phyloP scores from a whole-genome alignment of 2,329 filamentous ascomycete genomes.

The Fusarium ambrosium region DNA sequence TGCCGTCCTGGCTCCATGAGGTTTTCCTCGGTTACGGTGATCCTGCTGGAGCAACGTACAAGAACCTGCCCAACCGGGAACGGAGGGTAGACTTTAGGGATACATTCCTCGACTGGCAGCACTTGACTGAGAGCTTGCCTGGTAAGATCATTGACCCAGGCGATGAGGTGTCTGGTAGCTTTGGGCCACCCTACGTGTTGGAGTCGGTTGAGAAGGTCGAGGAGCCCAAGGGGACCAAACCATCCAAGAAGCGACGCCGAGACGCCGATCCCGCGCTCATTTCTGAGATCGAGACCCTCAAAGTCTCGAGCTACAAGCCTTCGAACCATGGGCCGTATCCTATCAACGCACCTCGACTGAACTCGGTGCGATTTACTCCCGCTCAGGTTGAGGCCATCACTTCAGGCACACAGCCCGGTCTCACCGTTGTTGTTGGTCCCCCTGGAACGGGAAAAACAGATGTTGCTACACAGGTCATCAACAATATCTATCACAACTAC shows the following conservation, averaged over 20 bases:
- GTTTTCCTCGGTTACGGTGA: constrained; percentile 98
- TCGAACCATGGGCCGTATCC: constrained; percentile 92
- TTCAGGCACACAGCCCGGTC: constrained; percentile 92
- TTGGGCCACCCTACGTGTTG: constrained; percentile 89
- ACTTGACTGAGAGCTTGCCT: constrained; percentile 90
- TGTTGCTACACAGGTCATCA: constrained; percentile 98
- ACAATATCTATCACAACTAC: constrained; percentile 99
- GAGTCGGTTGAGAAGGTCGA: constrained; percentile 71
- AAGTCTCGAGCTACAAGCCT: constrained; percentile 91
- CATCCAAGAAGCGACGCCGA: constrained; percentile 88
- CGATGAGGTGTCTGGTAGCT: constrained; percentile 77
- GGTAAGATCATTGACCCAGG: constrained; percentile 87
- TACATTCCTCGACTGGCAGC: constrained; percentile 96
- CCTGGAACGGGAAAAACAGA: constrained; percentile 99
- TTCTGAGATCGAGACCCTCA: constrained; percentile 75
- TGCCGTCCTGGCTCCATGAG: constrained; percentile 94
- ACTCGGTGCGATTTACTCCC: constrained; percentile 88
- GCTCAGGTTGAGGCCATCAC: constrained; percentile 93
- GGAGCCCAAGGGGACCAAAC: constrained; percentile 66
- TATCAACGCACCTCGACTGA: constrained; percentile 84
- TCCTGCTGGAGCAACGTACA: constrained; percentile 88
- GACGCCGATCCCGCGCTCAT: constrained; percentile 78
- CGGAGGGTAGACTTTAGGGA: constrained; percentile 90
- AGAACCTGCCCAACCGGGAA: constrained; percentile 82
- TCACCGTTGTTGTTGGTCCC: constrained; percentile 94